phyloP scores from a whole-genome alignment of 352 stramenopile species.

The Pythium brassicae region DNA sequence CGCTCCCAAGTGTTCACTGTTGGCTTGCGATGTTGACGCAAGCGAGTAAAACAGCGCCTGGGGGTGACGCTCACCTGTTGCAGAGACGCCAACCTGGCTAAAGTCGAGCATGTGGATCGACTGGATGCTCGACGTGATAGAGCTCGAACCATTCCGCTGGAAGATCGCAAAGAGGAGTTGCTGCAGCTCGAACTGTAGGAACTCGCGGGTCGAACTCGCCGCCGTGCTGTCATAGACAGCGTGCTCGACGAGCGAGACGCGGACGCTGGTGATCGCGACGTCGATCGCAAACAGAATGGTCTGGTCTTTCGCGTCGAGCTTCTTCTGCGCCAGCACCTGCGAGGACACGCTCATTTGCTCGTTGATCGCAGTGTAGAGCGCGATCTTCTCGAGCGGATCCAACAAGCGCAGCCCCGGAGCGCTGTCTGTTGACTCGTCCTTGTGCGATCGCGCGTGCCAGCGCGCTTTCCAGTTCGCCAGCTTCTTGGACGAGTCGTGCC shows the following conservation, averaged over 20 bases:
- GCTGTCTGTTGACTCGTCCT: not conserved
- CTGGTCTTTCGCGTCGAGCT: constrained; percentile 39
- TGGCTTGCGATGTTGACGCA: not conserved
- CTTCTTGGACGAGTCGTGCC: constrained; percentile 65
- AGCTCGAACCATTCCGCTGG: constrained; percentile 45
- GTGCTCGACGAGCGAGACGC: constrained; percentile 32
- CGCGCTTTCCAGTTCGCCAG: constrained; percentile 64
- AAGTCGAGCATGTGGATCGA: constrained; percentile 71
- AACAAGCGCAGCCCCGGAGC: constrained; percentile 15
- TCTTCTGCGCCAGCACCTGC: constrained; percentile 33
- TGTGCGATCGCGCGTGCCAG: constrained; percentile 36
- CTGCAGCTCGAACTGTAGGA: constrained; percentile 66
- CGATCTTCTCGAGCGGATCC: constrained; percentile 40
- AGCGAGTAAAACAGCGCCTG: constrained; percentile 42
- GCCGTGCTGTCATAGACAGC: constrained; percentile 3
- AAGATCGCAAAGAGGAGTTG: constrained; percentile 64
- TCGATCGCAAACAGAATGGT: constrained; percentile 66
- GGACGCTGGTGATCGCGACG: constrained; percentile 57
- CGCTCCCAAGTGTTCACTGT: not conserved
- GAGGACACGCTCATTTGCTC: constrained; percentile 65
- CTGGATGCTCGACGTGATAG: constrained; percentile 48
- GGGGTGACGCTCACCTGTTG: constrained; percentile 9
- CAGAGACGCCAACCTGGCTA: constrained; percentile 22
- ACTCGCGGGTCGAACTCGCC: constrained; percentile 30
- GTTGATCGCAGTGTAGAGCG: constrained; percentile 48